These are phyloP conservation scores for Botrytis porri DNA, from an alignment of 2,329 filamentous ascomycete species.

Conservation along the genomic window DNA sequence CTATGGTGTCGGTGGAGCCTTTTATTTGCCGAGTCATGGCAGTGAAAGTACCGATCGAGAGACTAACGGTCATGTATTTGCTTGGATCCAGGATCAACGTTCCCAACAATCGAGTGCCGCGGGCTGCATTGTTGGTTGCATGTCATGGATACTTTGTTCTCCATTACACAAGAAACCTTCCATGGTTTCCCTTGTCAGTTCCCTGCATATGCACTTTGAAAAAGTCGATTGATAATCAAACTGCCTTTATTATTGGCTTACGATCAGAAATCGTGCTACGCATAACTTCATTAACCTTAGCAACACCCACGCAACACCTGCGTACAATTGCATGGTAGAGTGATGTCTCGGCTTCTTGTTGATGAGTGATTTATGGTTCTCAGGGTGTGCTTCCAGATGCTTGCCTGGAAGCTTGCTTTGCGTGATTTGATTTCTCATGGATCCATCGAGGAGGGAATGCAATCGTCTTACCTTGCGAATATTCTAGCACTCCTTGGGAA, in stretches of 20 bases:
- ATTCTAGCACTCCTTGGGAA: not conserved
- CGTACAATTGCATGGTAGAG: not conserved
- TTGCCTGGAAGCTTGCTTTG: not conserved
- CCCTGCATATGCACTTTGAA: not conserved
- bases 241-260: not conserved
- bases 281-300: not conserved
- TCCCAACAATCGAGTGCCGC: not conserved
- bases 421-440: not conserved
- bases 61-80: not conserved
- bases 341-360: not conserved
- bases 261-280: not conserved
- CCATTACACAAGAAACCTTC: not conserved
- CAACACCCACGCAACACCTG: not conserved
- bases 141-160: not conserved
- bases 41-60: not conserved
- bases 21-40: not conserved
- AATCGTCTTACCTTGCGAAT: not conserved
- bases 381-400: not conserved
- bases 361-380: not conserved
- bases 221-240: not conserved
- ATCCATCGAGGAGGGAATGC: not conserved
- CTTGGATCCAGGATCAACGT: not conserved
- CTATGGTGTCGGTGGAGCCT: not conserved
- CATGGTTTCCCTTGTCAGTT: not conserved
- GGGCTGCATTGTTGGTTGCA: not conserved